Evolutionary conservation across 768 basidiomycete species (phyloP), one percentile per base, ranked within the genome.

Genomic region (Leccinum boreale): DNA sequence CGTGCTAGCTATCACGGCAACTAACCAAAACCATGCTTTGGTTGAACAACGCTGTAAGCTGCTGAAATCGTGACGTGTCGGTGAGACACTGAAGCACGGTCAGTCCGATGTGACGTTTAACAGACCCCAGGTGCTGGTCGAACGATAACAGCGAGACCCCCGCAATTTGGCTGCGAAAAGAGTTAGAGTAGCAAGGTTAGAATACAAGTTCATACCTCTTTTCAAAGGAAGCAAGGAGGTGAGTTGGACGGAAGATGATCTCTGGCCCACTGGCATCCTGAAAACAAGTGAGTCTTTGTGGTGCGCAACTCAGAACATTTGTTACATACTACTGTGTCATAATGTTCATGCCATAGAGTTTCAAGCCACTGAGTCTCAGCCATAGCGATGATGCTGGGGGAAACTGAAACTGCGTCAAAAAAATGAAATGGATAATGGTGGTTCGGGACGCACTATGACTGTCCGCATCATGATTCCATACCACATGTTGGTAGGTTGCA

Each of bases 401-500:
- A 19, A 29, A 70, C 78, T 81, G n/a, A 53, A 55, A n/a, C 17
- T 36, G 19, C 19, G 28, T 39, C 52, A 56, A 55, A 58, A 28
- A 33, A 6, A 35, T 1, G 9, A 56, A 10, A 49, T 33, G 11
- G 19, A 44, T 15, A 12, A 11, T 2, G 39, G 35, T 14, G 28
- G 33, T 31, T 5, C 23, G 24, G 9, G 9, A 49, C 78, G 58
- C 60, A 87, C 87, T 65, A 61, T 69, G 64, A 29, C 62, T 68
- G 5, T 73, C 73, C 28, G 79, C 75, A 49, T 73, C 19, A 69
- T 58, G 9, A 73, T 59, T 55, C 87, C 86, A 88, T 29, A 79
- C 42, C n/a, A 84, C 68, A 60, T 85, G 85, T 60, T 83, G 83
- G 63, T 85, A 85, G 1, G 77, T 67, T 12, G 80, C 71, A 35